These are phyloP conservation scores for Pseudomonodictys pantanalensis DNA, from an alignment of 495 filamentous ascomycete genomes.

Conservation along the genomic window DNA sequence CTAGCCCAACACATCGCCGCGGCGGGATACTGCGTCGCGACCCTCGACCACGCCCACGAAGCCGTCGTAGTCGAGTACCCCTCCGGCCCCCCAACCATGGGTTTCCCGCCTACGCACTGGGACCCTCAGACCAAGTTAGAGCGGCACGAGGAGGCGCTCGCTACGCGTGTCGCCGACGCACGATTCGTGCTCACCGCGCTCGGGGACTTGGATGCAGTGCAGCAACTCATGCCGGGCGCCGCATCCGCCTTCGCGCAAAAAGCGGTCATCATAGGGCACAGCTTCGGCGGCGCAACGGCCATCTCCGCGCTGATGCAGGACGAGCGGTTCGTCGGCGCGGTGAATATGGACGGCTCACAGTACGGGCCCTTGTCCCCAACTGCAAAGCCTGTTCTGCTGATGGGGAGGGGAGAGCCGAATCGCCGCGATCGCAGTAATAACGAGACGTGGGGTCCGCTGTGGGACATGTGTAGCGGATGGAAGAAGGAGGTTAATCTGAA, in stretches of 20 bases:
- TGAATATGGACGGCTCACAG: slow-evolving; percentile 48
- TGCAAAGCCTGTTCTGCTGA: slow-evolving; percentile 10
- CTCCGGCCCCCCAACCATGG: slow-evolving; percentile 39
- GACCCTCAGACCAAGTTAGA: slow-evolving; percentile 44
- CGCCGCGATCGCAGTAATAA: slow-evolving; percentile 13
- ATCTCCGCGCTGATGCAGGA: slow-evolving; percentile 45
- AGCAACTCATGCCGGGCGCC: slow-evolving; percentile 16
- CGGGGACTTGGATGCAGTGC: background rate
- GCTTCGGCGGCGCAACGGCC: slow-evolving; percentile 54
- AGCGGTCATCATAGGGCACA: slow-evolving; percentile 45
- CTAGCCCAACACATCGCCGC: slow-evolving; percentile 19
- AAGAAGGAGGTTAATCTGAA: slow-evolving; percentile 13
- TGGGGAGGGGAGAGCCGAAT: slow-evolving; percentile 12
- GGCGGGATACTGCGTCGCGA: slow-evolving; percentile 38
- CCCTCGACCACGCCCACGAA: slow-evolving; percentile 54
- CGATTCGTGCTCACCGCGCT: slow-evolving; percentile 22
- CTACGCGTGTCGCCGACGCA: slow-evolving; percentile 8
- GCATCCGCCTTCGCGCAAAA: slow-evolving; percentile 5
- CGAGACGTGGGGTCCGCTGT: slow-evolving; percentile 7
- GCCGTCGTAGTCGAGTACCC: slow-evolving; percentile 49
- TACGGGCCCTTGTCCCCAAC: slow-evolving; percentile 4
- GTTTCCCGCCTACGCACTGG: slow-evolving; percentile 19
- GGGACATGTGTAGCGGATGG: slow-evolving; percentile 12
- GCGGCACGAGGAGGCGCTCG: slow-evolving; percentile 11
- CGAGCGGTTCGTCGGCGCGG: slow-evolving; percentile 44